Evolutionary conservation across 2,329 filamentous ascomycete genomes (phyloP).

Genomic region (Neonectria magnoliae): DNA sequence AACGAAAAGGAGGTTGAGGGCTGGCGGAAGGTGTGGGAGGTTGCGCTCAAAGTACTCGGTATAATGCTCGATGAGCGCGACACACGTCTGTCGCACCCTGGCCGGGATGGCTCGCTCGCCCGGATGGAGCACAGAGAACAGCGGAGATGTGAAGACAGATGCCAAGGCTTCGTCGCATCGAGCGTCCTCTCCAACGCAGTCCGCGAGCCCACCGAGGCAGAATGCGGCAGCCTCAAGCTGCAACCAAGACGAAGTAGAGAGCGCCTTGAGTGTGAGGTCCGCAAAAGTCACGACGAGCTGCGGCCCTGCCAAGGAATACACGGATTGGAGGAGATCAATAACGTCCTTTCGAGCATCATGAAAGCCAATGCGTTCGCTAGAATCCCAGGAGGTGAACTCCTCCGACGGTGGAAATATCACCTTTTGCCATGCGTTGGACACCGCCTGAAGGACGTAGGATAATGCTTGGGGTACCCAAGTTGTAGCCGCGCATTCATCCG

Average conservation of each 20-base stretch:
- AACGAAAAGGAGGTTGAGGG: slow-evolving; percentile 78
- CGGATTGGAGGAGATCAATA: slow-evolving; percentile 78
- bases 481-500: slow-evolving; percentile 56
- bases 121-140: slow-evolving; percentile 66
- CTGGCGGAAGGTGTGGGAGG: slow-evolving; percentile 72
- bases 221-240: slow-evolving; percentile 70
- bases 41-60: slow-evolving; percentile 81
- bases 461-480: slow-evolving; percentile 69
- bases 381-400: slow-evolving; percentile 73
- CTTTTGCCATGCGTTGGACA: slow-evolving; percentile 75
- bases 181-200: slow-evolving; percentile 69
- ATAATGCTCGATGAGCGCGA: slow-evolving; percentile 77
- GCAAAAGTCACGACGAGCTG: slow-evolving; percentile 67
- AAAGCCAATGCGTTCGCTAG: slow-evolving; percentile 73
- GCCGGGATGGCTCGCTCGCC: slow-evolving; percentile 64
- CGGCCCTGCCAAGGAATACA: slow-evolving; percentile 70
- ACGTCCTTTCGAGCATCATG: slow-evolving; percentile 80
- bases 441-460: slow-evolving; percentile 68
- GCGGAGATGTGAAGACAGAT: slow-evolving; percentile 68
- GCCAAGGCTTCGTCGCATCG: slow-evolving; percentile 67
- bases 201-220: slow-evolving; percentile 73
- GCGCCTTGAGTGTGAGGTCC: slow-evolving; percentile 61
- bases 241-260: slow-evolving; percentile 62
- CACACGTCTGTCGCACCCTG: slow-evolving; percentile 72
- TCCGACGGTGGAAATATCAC: slow-evolving; percentile 72